A percentile compares a stretch with the other conserved stretches of the same genome.
Evolutionary conservation across 495 filamentous ascomycete species (phyloP).

Genomic region (Chaetomium fimeti): DNA sequence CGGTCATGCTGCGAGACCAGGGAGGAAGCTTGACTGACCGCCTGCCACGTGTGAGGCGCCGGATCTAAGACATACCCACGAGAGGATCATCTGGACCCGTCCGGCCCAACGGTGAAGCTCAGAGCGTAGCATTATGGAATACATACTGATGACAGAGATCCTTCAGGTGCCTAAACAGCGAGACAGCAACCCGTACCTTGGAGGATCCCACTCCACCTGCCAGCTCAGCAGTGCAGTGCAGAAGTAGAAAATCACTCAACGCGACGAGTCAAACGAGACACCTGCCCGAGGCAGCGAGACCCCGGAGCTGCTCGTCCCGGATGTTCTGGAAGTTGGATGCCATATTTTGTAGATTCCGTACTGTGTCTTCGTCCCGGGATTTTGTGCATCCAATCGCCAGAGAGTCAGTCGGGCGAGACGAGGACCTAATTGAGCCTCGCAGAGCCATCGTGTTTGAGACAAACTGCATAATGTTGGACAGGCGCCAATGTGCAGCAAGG

Average conservation of each 20-base stretch:
- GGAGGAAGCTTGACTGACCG: conserved; percentile 1
- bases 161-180: too few species aligned
- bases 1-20: conserved; percentile 17
- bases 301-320: not conserved
- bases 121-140: not conserved
- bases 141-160: too few species aligned
- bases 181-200: not conserved
- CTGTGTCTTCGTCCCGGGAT: not conserved
- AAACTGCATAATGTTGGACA: not conserved
- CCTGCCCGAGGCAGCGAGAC: not conserved
- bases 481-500: not conserved
- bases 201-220: not conserved
- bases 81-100: not conserved
- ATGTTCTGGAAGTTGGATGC: not conserved
- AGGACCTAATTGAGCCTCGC: not conserved
- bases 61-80: conserved; percentile 3
- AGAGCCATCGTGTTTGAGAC: not conserved
- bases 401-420: not conserved
- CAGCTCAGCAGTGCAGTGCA: conserved; percentile 7
- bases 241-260: not conserved
- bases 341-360: not conserved
- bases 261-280: not conserved
- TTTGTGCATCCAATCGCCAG: not conserved
- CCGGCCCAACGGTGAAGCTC: not conserved
- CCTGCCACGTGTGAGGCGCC: conserved; percentile 19